Base-by-base conservation (phyloP, 1,284 basidiomycete species). In the Papiliotrema flavescens region DNA sequence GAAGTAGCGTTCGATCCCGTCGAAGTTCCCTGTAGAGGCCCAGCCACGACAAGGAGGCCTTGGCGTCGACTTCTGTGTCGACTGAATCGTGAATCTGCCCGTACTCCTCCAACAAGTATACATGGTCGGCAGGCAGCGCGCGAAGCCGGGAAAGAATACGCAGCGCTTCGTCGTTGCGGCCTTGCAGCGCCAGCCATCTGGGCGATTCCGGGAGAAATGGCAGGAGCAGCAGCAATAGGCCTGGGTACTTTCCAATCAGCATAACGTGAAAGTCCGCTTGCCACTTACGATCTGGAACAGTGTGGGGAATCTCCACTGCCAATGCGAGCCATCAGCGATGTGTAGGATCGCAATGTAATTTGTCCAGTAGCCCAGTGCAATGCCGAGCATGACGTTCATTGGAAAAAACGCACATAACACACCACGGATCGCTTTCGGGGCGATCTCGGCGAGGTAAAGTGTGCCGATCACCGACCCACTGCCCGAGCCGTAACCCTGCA, bases 371-470 rank as follows among this genome's bases (percentile, higher is more conserved):
- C 54, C 54, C 17, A 55, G 42, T n/a, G 49, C n/a, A 11, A 55
- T 49, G n/a, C 54, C 54, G n/a, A 55, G 34, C 54, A 55, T 55
- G 40, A 55, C 49, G 54, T 55, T 55, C 35, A 36, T 51, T n/a
- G 35, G n/a, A 32, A 55, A 55, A 15, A 55, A 51, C 8, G 54
- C 54, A 19, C 54, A 49, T 6, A 55, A 41, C 5, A 55, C 54
- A 37, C 54, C 54, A 39, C 54, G 48, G 37, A 55, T 55, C 17
- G 54, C 54, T n/a, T 51, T 55, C 0, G 54, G 54, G 24, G 54
- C 48, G 24, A 55, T 51, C 35, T 55, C 54, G 35, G 54, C 54
- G 9, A 55, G 37, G 43, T 28, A 55, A 8, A 55, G 35, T 7
- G 54, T 55, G 15, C 49, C 54, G 22, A 49, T 55, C 15, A 55